Evolutionary conservation across 2,329 filamentous ascomycete species (phyloP).

Genomic region (Grosmannia serpens): DNA sequence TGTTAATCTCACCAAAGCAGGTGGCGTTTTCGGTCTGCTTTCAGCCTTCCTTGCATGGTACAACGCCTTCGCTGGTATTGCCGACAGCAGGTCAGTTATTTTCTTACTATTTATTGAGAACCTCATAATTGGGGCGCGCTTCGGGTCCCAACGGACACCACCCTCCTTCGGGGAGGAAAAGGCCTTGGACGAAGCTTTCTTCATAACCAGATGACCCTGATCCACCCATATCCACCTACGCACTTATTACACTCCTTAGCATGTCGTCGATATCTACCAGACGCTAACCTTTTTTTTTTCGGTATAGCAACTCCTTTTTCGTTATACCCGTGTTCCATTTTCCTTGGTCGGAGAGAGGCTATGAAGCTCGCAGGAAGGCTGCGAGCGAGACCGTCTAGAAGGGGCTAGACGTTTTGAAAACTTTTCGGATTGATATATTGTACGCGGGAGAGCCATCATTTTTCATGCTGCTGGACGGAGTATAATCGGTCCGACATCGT

Average conservation of each 20-base stretch:
- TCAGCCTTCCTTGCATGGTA: constrained; percentile 81
- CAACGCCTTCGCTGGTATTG: constrained; percentile 72
- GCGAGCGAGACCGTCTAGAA: constrained; percentile 26
- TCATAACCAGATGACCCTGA: too few relatives aligned
- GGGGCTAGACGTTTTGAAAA: too few relatives aligned
- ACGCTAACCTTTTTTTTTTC: not conserved
- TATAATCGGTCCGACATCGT: not conserved
- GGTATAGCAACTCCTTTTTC: constrained; percentile 72
- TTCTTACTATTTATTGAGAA: not conserved
- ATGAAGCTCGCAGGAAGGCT: constrained; percentile 43
- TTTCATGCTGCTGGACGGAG: not conserved
- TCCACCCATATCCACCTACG: too few relatives aligned
- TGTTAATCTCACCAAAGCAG: constrained; percentile 50
- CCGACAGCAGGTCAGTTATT: constrained; percentile 50
- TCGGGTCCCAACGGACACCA: too few relatives aligned
- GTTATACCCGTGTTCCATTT: constrained; percentile 87
- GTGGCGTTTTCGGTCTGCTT: constrained; percentile 69
- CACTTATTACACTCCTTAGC: not conserved
- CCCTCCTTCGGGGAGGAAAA: too few relatives aligned
- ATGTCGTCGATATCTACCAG: not conserved
- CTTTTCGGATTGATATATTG: too few relatives aligned
- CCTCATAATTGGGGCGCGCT: not conserved
- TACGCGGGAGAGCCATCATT: not conserved
- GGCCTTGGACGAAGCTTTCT: too few relatives aligned
- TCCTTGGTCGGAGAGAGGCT: constrained; percentile 79